Percentiles rank a stretch among this genome's conserved stretches.
Evolutionary conservation across 2,329 filamentous ascomycete species (phyloP).

Genomic region (Aspergillus unguis): DNA sequence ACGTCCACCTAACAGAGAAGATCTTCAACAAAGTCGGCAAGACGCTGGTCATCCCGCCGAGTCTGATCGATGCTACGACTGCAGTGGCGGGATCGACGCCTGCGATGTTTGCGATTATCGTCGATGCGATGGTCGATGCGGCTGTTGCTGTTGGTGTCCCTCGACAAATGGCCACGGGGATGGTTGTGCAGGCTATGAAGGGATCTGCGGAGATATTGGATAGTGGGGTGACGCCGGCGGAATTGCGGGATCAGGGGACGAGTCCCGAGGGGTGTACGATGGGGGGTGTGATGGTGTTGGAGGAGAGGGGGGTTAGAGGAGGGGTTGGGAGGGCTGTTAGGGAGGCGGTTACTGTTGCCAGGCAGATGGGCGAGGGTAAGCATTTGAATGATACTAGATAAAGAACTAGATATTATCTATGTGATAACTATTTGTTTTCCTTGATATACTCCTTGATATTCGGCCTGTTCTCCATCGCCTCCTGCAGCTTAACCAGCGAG

Average conservation of each 20-base stretch:
- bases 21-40: conserved; percentile 54
- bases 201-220: conserved; percentile 59
- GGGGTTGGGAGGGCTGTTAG: conserved; percentile 54
- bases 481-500: background rate
- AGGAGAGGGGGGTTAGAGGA: conserved; percentile 56
- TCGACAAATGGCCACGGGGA: conserved; percentile 56
- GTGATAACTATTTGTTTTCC: background rate
- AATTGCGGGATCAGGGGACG: conserved; percentile 58
- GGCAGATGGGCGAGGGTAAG: conserved; percentile 9
- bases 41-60: conserved; percentile 50
- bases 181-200: conserved; percentile 62
- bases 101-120: conserved; percentile 58
- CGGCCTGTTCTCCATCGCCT: background rate
- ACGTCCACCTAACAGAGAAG: conserved; percentile 29
- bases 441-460: background rate
- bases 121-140: conserved; percentile 60
- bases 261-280: conserved; percentile 64
- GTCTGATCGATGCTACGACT: conserved; percentile 56
- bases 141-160: conserved; percentile 62
- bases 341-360: conserved; percentile 59
- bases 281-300: conserved; percentile 58
- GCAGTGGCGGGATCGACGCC: conserved; percentile 60
- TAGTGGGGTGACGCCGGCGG: conserved; percentile 57
- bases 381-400: conserved; percentile 9
- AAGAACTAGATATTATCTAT: background rate